Evolutionary conservation across 495 filamentous ascomycete species (phyloP), one percentile per base, ranked within the genome.

Genomic region (Tuber umbilicatum): DNA sequence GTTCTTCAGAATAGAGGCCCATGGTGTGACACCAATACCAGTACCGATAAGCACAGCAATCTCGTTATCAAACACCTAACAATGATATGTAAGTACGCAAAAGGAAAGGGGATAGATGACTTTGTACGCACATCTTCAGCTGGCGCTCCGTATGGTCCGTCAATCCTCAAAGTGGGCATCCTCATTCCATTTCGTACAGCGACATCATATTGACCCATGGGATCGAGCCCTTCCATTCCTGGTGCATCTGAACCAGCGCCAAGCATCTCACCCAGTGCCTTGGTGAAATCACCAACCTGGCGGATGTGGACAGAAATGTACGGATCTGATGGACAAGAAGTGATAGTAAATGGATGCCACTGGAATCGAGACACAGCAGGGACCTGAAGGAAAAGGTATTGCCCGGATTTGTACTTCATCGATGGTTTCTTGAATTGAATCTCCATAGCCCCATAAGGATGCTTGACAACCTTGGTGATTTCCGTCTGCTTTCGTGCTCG

Each of bases 281-380:
- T 89, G 21, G 96, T 99, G 84, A 95, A 99, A 83, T 99, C 95
- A 73, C 95, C 95, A 16, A 98, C 94, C 86, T 98, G 95, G 69
- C 94, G 92, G 74, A 99, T 90, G 82, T 99, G 95, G 37, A 99
- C 88, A 71, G 92, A 95, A 81, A 98, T 88, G 84, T 99, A 97
- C 3, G 91, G 90, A 78, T 99, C 95, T 80, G 92, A 93, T 38
- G 96, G 95, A 84, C 96, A 98, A 70, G 96, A 98, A 17, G 95
- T 99, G 85, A 99, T 99, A 83, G 95, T 99, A 83, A 98, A 99
- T 23, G 95, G 95, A 84, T 99, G 95, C 95, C 95, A 99, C 85
- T 99, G 94, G 76, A 91, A 89, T 74, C 85, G 88, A 72, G 92
- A 96, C 60, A 99, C 90, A 7, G 91, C 89, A 2, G 95, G 95